Base-by-base conservation (phyloP, 495 filamentous ascomycete species). In the Lophiotrema nucula region DNA sequence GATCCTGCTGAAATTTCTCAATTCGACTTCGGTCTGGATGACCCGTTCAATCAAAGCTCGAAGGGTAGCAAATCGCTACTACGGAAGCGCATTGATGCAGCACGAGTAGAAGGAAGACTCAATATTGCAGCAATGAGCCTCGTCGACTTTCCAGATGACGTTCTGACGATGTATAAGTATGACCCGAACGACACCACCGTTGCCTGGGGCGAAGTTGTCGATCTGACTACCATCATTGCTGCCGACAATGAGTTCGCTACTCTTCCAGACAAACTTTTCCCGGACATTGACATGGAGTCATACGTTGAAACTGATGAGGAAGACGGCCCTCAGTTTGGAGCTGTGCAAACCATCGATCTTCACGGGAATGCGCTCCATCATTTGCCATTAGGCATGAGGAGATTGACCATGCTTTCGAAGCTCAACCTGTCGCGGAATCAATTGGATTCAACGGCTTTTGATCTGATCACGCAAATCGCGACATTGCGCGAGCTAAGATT, bases 201-300 rank as follows among this genome's bases (percentile, higher is more conserved):
- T 18, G 79, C 86, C 39, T 98, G 93, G 93, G 92, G 90, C 25
- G 92, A 97, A 72, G 86, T 87, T 50, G 91, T 99, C 13, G 95
- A 97, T 69, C 75, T 99, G n/a, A 85, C 86, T 8, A 84, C 87
- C 51, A 82, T 99, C 45, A 83, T 92, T 61, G 91, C 88, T 27
- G 92, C 93, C 12, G 92, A 97, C 68, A 97, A 99, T 68, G 90
- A 97, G 67, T 67, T 99, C 52, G 81, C 86, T 63, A 73, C 78
- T 28, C 78, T 99, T 24, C 74, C 80, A 16, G 88, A 92, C 39
- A 69, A 76, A 0, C 73, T 90, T 12, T 95, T 96, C 68, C 91
- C 91, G 0, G 89, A 95, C 59, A 73, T 80, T 22, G 81, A 86
- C 53, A 72, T 60, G 16, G 53, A 67, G 13, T 39, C 47, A 27